Evolutionary conservation across 1,139 yeast species (phyloP).

Genomic region (Geotrichum candidum): DNA sequence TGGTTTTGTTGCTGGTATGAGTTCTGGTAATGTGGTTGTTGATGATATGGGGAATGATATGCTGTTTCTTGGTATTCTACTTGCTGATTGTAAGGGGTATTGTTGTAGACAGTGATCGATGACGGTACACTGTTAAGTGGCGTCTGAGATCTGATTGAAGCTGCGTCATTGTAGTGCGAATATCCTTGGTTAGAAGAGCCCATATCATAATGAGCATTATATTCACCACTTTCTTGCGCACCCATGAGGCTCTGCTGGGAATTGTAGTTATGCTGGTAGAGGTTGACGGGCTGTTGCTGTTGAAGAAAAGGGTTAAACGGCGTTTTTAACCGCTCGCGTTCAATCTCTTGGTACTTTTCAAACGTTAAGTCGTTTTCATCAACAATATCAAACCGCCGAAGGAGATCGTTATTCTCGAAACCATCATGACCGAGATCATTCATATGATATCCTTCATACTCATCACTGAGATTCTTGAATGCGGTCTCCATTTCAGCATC

Average conservation of each 20-base stretch:
- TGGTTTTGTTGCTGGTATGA: neutral
- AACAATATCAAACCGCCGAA: slow-evolving; percentile 28
- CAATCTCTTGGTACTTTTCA: slow-evolving; percentile 22
- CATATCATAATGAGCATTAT: neutral
- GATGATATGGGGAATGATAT: neutral
- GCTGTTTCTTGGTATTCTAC: neutral
- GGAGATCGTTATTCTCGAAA: slow-evolving; percentile 10
- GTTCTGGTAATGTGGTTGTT: neutral
- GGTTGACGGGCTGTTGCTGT: neutral
- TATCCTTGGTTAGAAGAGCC: neutral
- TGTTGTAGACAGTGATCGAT: neutral
- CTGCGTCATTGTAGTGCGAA: neutral
- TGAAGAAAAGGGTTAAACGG: slow-evolving; percentile 11
- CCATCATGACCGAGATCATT: slow-evolving; percentile 5
- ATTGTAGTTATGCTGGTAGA: neutral
- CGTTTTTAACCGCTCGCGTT: slow-evolving; percentile 9
- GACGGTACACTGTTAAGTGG: neutral
- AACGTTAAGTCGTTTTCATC: slow-evolving; percentile 29
- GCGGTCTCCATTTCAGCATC: slow-evolving; percentile 14
- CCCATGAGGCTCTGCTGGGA: neutral
- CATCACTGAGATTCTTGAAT: slow-evolving; percentile 4
- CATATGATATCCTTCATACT: slow-evolving; percentile 6
- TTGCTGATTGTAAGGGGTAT: neutral
- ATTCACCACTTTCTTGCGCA: neutral
- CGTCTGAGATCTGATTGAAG: neutral